Base-by-base conservation (phyloP, 164 flowering plant genomes). In the Kalanchoe fedtschenkoi region DNA sequence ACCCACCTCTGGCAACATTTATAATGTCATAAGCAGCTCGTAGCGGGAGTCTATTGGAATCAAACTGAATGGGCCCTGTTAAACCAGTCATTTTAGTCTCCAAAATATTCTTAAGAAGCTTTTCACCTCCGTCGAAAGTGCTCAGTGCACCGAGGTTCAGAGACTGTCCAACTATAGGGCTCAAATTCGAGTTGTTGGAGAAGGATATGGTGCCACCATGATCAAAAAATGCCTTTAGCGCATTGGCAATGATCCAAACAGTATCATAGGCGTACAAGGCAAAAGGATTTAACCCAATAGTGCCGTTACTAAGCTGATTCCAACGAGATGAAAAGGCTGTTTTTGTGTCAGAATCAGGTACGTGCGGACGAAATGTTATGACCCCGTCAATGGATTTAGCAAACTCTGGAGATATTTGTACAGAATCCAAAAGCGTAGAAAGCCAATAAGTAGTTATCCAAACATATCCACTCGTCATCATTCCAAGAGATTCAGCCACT, bases 201-300 rank as follows among this genome's bases (percentile, higher is more conserved):
- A 85, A 85, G n/a, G 91, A 78, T 34, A 83, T 67, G 34, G 14
- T 66, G 35, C 72, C 75, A 7, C 84, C 88, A 2, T 63, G 68
- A 68, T 74, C 76, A 5, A 79, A 60, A 59, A 80, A 75, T 33
- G 24, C n/a, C 16, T 75, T 70, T 9, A 83, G 8, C 0, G 88
- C 84, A 55, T 53, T 46, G 41, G 91, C 84, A 66, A 83, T 62
- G 61, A 80, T 62, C 86, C 83, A 80, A 24, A 83, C 82, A n/a
- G 88, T 78, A 58, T 85, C 91, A 73, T 85, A 85, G 33, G 91
- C 91, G 66, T 83, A 85, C 6, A 85, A 62, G 6, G 74, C 91
- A 72, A 81, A 78, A 32, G 80, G 72, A 62, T 78, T 85, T 55
- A 83, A 59, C n/a, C 79, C 77, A 37, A 75, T 63, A 3, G 83